Evolutionary conservation across 148 eudicot species (phyloP).

Genomic region (Vaccinium darrowii): DNA sequence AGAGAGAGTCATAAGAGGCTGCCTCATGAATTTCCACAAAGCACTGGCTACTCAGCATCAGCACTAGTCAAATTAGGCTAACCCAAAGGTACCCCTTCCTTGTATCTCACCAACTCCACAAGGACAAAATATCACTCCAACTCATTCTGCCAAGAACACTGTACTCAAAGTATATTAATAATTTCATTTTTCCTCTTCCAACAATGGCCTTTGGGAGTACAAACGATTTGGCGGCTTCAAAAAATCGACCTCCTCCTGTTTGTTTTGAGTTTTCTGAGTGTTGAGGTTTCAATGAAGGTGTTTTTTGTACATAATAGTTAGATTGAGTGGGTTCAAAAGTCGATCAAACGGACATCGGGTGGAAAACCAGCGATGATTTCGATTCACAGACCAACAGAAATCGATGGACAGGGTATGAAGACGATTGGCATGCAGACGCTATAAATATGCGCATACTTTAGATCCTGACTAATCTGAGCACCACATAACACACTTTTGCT

Average conservation of each 20-base stretch:
- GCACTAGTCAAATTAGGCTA: background rate
- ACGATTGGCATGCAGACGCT: background rate
- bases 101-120: background rate
- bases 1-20: background rate
- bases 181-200: background rate
- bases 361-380: background rate
- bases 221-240: background rate
- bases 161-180: background rate
- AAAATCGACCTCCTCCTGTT: background rate
- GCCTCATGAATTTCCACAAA: background rate
- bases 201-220: background rate
- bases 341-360: background rate
- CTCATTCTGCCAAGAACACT: background rate
- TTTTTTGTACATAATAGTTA: background rate
- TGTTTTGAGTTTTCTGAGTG: background rate
- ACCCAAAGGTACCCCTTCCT: background rate
- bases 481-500: background rate
- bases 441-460: too few species aligned
- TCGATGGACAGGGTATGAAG: background rate
- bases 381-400: background rate
- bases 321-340: background rate
- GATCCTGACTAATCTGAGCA: background rate
- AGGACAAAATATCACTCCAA: background rate
- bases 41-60: background rate
- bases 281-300: background rate